Conservation (phyloP, 208 protist species). For the Trypanosomatidae sp. region DNA sequence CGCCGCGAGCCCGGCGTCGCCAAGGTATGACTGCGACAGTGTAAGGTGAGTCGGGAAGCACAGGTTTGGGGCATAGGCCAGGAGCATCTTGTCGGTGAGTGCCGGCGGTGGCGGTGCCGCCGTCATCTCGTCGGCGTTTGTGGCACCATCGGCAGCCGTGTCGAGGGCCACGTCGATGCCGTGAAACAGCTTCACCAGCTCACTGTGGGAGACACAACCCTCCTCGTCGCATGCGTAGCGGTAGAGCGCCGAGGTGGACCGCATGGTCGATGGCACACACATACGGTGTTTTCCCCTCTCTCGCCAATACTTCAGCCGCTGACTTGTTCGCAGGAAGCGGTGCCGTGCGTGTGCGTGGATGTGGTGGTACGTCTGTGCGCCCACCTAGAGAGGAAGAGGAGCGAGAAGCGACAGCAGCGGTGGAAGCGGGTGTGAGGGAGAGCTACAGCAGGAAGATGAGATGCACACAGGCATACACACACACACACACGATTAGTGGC, state of each 20-base stretch:
- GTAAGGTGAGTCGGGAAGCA: constrained; percentile 46
- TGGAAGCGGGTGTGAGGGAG: background rate
- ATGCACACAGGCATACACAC: background rate
- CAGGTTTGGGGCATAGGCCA: constrained; percentile 14
- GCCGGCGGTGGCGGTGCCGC: constrained; percentile 2
- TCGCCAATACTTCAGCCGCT: background rate
- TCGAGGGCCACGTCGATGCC: constrained; percentile 37
- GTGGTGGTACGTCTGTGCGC: background rate
- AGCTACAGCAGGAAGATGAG: background rate
- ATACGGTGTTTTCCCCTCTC: background rate
- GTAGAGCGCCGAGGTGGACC: constrained; percentile 65
- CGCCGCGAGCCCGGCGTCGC: constrained; percentile 66
- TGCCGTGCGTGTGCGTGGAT: background rate
- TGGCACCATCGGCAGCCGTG: background rate
- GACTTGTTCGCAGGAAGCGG: background rate
- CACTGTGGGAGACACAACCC: constrained; percentile 55
- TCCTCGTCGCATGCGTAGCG: constrained; percentile 63
- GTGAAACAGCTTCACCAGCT: constrained; percentile 52
- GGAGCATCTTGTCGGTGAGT: constrained; percentile 3
- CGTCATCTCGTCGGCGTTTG: background rate
- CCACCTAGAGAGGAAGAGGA: background rate
- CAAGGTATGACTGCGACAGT: constrained; percentile 59
- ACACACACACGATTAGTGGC: background rate
- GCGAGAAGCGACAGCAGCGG: background rate
- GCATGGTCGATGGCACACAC: constrained; percentile 31